Evolutionary conservation across 495 filamentous ascomycete genomes (phyloP).

Genomic region (Talaromyces thailandensis): DNA sequence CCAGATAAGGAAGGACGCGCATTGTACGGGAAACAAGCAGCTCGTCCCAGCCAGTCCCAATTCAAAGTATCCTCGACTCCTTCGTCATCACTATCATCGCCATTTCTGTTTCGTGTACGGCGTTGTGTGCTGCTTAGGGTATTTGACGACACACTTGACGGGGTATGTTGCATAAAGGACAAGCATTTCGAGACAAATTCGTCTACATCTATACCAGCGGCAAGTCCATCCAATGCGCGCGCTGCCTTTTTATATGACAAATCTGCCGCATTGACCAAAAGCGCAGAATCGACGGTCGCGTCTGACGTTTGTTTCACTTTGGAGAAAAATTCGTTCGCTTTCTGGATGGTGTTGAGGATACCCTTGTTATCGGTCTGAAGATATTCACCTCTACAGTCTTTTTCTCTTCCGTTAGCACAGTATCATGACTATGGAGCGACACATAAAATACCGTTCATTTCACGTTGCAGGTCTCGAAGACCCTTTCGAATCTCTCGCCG

Average conservation of each 20-base stretch:
- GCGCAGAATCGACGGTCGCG: conserved; percentile 79
- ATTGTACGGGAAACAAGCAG: conserved; percentile 63
- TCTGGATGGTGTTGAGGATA: conserved; percentile 50
- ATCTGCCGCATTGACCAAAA: conserved; percentile 72
- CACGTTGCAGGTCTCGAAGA: conserved; percentile 55
- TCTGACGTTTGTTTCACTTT: conserved; percentile 88
- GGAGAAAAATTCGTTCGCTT: conserved; percentile 54
- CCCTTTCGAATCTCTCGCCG: conserved; percentile 59
- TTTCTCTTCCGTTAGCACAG: background rate
- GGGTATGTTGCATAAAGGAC: conserved; percentile 67
- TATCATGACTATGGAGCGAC: background rate
- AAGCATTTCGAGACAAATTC: conserved; percentile 92
- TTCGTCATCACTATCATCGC: conserved; percentile 50
- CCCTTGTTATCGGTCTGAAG: conserved; percentile 51
- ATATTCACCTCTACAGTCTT: conserved; percentile 61
- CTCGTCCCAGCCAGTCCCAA: conserved; percentile 76
- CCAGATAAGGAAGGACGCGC: conserved; percentile 67
- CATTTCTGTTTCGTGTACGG: conserved; percentile 21
- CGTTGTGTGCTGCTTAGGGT: conserved; percentile 18
- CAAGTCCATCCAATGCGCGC: conserved; percentile 57
- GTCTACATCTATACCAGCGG: conserved; percentile 76
- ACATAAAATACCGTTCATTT: conserved; percentile 50
- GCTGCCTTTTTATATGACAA: conserved; percentile 63
- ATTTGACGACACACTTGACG: conserved; percentile 13
- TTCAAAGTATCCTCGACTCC: conserved; percentile 70